Percentiles rank a stretch among this genome's conserved stretches.
Evolutionary conservation across 2,329 filamentous ascomycete genomes (phyloP).

Genomic region (Venturia nashicola): DNA sequence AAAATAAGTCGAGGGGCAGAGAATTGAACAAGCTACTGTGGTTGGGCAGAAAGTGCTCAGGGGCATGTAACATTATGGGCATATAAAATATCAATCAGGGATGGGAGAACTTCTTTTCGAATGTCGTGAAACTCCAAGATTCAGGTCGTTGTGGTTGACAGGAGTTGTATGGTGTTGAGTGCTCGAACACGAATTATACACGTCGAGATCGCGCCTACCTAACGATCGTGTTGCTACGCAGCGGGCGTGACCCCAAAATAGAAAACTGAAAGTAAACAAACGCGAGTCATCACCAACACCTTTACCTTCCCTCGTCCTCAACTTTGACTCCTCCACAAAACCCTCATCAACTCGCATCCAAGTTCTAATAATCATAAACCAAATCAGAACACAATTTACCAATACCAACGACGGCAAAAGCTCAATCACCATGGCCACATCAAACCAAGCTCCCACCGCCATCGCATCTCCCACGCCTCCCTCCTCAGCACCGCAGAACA

Average conservation of each 20-base stretch:
- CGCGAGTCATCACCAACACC: not conserved
- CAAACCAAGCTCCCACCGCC: slow-evolving; percentile 4
- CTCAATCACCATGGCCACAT: not conserved
- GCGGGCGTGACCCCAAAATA: not conserved
- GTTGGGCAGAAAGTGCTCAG: not conserved
- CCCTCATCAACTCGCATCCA: not conserved
- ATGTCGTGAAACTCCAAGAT: not conserved
- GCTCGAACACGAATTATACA: not conserved
- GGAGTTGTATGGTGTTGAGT: not conserved
- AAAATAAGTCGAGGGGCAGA: no score
- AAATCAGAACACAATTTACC: not conserved
- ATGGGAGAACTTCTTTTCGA: not conserved
- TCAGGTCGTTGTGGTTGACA: not conserved
- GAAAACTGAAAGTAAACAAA: not conserved
- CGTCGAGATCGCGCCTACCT: not conserved
- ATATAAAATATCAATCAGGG: not conserved
- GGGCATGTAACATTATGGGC: not conserved
- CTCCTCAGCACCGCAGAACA: slow-evolving; percentile 14
- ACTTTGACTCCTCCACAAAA: not conserved
- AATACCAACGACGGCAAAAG: not conserved
- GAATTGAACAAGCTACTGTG: no score
- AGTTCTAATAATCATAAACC: not conserved
- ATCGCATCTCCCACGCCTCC: not conserved
- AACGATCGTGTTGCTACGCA: not conserved
- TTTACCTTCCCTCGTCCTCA: not conserved